These are phyloP conservation scores for Hymenoscyphus infarciens DNA, from an alignment of 2,329 filamentous ascomycete genomes.

Conservation along the genomic window DNA sequence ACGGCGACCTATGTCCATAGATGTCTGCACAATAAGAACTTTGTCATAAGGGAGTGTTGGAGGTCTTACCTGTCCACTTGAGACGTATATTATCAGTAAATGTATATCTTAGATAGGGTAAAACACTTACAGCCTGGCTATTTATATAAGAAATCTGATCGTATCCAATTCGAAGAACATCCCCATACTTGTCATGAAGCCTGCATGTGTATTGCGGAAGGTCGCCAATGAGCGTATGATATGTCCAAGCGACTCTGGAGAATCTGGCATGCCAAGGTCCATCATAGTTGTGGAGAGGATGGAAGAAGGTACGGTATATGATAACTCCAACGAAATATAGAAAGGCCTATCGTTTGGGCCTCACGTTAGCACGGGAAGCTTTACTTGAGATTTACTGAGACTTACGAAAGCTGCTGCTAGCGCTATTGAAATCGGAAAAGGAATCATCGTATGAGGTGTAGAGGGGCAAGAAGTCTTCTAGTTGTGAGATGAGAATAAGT, in stretches of 20 bases:
- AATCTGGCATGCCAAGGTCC: conserved; percentile 20
- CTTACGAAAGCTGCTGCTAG: neutral
- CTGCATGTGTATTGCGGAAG: neutral
- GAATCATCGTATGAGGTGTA: neutral
- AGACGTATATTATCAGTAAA: neutral
- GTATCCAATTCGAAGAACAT: neutral
- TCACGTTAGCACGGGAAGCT: neutral
- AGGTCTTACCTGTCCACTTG: neutral
- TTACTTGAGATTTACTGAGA: neutral
- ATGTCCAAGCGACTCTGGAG: neutral
- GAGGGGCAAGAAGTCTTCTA: neutral
- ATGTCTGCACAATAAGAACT: neutral
- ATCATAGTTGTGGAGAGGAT: conserved; percentile 22
- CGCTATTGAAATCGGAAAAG: neutral
- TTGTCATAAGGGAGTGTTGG: neutral
- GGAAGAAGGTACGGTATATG: conserved; percentile 16
- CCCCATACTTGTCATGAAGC: neutral
- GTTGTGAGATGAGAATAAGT: neutral
- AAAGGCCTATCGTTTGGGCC: neutral
- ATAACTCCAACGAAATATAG: neutral
- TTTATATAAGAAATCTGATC: neutral
- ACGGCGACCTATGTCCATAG: neutral
- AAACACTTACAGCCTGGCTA: neutral
- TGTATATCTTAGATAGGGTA: neutral
- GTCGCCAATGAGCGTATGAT: neutral